Evolutionary conservation across 768 basidiomycete species (phyloP).

Genomic region (Sarcodon aspratus): DNA sequence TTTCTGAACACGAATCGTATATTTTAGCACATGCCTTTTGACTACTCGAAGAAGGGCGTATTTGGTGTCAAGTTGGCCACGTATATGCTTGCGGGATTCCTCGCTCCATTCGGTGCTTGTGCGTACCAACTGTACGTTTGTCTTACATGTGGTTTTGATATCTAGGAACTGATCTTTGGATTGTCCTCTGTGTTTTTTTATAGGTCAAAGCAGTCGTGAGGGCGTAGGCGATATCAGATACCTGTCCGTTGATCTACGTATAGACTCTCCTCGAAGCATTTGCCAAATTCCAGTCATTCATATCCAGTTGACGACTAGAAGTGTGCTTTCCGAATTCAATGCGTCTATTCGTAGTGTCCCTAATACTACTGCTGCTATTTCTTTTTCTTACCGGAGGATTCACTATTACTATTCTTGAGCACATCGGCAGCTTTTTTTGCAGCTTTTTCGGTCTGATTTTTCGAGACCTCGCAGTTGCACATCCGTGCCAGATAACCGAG

Average conservation of each 20-base stretch:
- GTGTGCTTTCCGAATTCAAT: no score
- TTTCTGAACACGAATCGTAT: conserved; percentile 1
- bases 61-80: conserved; percentile 32
- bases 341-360: no score
- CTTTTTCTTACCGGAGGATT: neutral
- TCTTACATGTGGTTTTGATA: neutral
- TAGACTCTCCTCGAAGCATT: no score
- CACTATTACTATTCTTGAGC: neutral
- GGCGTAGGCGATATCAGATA: no score
- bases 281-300: no score
- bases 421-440: conserved; percentile 19
- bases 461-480: conserved; percentile 50
- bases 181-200: neutral
- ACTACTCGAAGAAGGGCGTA: conserved; percentile 14
- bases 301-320: no score
- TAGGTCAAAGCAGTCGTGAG: neutral
- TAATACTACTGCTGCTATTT: neutral
- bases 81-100: conserved; percentile 45
- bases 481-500: conserved; percentile 45
- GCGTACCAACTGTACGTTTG: conserved; percentile 51
- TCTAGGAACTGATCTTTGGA: neutral
- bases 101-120: conserved; percentile 56
- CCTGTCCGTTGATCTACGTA: no score
- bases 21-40: conserved; percentile 21
- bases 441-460: conserved; percentile 21